Evolutionary conservation across 1,284 basidiomycete genomes (phyloP).

Genomic region (Cryptococcus deneoformans): DNA sequence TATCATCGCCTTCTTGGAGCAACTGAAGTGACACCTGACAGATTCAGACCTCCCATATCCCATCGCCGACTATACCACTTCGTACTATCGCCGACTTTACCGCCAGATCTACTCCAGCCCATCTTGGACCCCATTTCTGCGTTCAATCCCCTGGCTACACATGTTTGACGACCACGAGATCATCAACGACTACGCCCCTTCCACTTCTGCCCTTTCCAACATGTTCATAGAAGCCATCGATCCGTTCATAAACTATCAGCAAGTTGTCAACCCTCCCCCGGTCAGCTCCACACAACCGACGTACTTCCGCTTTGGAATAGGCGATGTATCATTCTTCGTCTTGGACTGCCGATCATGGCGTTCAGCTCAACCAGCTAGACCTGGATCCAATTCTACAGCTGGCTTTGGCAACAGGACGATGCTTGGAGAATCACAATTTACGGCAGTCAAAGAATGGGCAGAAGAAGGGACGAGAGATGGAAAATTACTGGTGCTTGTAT

Average conservation of each 20-base stretch:
- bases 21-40: neutral
- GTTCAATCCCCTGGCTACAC: conserved; percentile 7
- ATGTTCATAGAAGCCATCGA: conserved; percentile 8
- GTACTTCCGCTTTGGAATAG: conserved; percentile 9
- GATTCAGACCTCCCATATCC: conserved; percentile 10
- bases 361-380: conserved; percentile 2
- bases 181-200: conserved; percentile 13
- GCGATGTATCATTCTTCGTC: conserved; percentile 8
- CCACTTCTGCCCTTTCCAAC: neutral
- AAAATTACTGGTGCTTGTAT: conserved; percentile 8
- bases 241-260: conserved; percentile 9
- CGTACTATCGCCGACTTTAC: conserved; percentile 9
- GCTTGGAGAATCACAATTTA: conserved; percentile 6
- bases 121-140: conserved; percentile 8
- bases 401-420: conserved; percentile 8
- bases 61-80: conserved; percentile 4
- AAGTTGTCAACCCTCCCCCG: conserved; percentile 6
- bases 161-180: conserved; percentile 16
- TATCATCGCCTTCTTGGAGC: neutral
- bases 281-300: neutral
- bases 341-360: conserved; percentile 9
- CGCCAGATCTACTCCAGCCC: conserved; percentile 13
- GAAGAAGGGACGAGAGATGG: neutral
- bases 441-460: conserved; percentile 3
- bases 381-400: conserved; percentile 6